phyloP scores from a whole-genome alignment of 1,284 basidiomycete species.

The Coniferiporia weirii region DNA sequence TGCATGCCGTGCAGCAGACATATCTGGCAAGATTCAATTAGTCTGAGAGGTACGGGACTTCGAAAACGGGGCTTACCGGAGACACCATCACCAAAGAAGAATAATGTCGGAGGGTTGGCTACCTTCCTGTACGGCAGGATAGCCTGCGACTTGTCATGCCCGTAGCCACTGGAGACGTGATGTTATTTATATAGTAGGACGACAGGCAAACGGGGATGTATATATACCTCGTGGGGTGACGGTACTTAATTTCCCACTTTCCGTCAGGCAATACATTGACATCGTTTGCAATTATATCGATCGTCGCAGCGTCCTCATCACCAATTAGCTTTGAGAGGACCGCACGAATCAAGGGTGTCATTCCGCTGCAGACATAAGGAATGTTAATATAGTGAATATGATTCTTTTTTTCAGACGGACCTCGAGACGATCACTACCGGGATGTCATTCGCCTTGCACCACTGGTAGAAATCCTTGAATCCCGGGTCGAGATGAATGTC shows the following conservation, averaged over 20 bases:
- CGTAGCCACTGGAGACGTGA: constrained; percentile 54
- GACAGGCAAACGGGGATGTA: constrained; percentile 9
- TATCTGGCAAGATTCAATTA: constrained; percentile 43
- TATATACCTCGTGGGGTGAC: constrained; percentile 75
- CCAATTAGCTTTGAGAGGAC: constrained; percentile 78
- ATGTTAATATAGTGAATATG: not conserved
- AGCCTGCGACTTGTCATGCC: constrained; percentile 91
- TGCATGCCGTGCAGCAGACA: constrained; percentile 86
- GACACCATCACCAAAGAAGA: constrained; percentile 96
- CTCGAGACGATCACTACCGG: constrained; percentile 92
- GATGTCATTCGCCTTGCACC: constrained; percentile 72
- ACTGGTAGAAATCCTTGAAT: constrained; percentile 81
- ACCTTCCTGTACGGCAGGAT: constrained; percentile 82
- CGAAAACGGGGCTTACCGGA: constrained; percentile 50
- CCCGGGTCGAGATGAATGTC: constrained; percentile 84
- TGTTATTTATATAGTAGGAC: not conserved
- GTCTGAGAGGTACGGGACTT: constrained; percentile 1
- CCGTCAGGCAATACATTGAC: constrained; percentile 62
- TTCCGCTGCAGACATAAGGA: constrained; percentile 52
- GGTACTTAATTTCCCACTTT: constrained; percentile 81
- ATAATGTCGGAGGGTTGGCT: constrained; percentile 68
- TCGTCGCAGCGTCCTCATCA: constrained; percentile 64
- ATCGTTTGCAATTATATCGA: constrained; percentile 89
- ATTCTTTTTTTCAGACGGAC: constrained; percentile 32
- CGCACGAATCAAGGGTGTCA: constrained; percentile 87